Evolutionary conservation across 108 stramenopile genomes (phyloP).

Genomic region (Epipyxis sp.): DNA sequence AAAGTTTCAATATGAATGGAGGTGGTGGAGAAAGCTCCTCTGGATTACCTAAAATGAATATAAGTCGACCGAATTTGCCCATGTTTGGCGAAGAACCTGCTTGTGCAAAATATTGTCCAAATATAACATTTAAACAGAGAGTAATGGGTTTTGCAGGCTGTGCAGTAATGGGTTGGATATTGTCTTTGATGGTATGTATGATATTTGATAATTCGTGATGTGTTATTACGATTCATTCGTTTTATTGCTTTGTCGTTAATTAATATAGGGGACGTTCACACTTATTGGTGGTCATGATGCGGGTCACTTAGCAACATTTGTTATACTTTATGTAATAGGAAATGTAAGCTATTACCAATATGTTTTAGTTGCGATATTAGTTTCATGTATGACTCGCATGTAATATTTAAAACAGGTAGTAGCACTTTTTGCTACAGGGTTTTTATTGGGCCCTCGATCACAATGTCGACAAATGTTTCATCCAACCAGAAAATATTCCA

Average conservation of each 20-base stretch:
- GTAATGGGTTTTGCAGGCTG: slow-evolving; percentile 16
- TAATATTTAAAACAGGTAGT: slow-evolving; percentile 34
- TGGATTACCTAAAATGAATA: too few relatives aligned
- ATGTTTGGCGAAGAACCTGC: slow-evolving; percentile 32
- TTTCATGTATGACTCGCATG: too few relatives aligned
- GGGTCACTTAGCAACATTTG: slow-evolving; percentile 7
- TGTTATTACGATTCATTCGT: background rate
- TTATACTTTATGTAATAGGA: slow-evolving; percentile 26
- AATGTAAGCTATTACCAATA: too few relatives aligned
- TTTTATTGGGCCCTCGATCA: slow-evolving; percentile 51
- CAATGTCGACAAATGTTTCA: slow-evolving; percentile 61
- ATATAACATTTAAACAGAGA: slow-evolving; percentile 25
- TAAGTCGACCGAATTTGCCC: too few relatives aligned
- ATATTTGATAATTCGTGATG: background rate
- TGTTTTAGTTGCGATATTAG: too few relatives aligned
- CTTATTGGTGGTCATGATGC: background rate
- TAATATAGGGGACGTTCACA: background rate
- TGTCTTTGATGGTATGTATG: slow-evolving; percentile 22
- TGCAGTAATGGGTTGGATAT: slow-evolving; percentile 7
- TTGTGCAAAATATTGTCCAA: slow-evolving; percentile 31
- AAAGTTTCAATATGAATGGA: too few relatives aligned
- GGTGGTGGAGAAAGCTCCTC: too few relatives aligned
- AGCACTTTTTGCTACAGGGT: slow-evolving; percentile 53
- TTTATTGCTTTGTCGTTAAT: background rate
- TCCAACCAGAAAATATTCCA: slow-evolving; percentile 46